A percentile compares a stretch with the other conserved stretches of the same genome.
Evolutionary conservation across 2,329 filamentous ascomycete species (phyloP).

Genomic region (Pseudocercospora pini-densiflorae): DNA sequence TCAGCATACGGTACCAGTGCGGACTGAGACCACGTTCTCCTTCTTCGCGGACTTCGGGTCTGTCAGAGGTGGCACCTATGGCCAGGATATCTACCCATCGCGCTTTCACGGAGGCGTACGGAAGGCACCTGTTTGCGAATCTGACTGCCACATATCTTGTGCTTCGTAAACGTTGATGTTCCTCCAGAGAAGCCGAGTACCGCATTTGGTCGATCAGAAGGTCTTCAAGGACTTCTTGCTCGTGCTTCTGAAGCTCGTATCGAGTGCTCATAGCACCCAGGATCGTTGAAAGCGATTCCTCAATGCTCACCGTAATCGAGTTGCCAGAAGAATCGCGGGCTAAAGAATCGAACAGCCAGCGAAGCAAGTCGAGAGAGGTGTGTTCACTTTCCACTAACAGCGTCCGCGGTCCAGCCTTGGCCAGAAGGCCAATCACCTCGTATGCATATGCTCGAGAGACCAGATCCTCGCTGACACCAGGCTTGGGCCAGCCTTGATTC

Average conservation of each 20-base stretch:
- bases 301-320: slow-evolving; percentile 81
- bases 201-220: slow-evolving; percentile 67
- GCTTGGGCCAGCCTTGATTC: slow-evolving; percentile 80
- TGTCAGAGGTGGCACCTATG: slow-evolving; percentile 68
- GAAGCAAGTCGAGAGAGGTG: slow-evolving; percentile 60
- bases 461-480: slow-evolving; percentile 60
- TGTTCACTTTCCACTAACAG: slow-evolving; percentile 51
- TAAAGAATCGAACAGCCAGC: slow-evolving; percentile 84
- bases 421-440: slow-evolving; percentile 84
- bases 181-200: slow-evolving; percentile 38
- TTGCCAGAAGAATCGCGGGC: slow-evolving; percentile 76
- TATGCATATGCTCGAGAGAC: slow-evolving; percentile 80
- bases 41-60: slow-evolving; percentile 86
- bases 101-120: slow-evolving; percentile 76
- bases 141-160: slow-evolving; percentile 82
- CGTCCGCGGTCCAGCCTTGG: slow-evolving; percentile 66
- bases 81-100: slow-evolving; percentile 91
- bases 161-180: slow-evolving; percentile 57
- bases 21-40: slow-evolving; percentile 85
- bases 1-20: slow-evolving; percentile 70
- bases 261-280: slow-evolving; percentile 59
- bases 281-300: slow-evolving; percentile 82
- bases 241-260: slow-evolving; percentile 47
- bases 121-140: slow-evolving; percentile 86
- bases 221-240: slow-evolving; percentile 52